Evolutionary conservation across 2,329 filamentous ascomycete species (phyloP).

Genomic region (Orbilia blumenaviensis): DNA sequence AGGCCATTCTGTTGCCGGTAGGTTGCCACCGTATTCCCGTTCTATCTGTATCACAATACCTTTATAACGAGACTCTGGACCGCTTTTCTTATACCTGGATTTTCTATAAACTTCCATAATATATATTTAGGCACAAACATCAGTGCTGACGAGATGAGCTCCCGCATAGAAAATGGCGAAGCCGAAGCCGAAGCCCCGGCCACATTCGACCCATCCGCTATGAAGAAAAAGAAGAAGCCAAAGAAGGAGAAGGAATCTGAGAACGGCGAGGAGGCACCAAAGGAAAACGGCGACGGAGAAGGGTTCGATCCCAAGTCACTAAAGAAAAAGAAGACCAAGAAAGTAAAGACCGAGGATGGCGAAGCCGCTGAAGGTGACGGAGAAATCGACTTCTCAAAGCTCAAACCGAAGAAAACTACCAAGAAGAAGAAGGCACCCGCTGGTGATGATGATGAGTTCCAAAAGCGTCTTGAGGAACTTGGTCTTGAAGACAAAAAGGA

Average conservation of each 20-base stretch:
- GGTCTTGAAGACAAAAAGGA: slow-evolving; percentile 67
- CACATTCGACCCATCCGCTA: slow-evolving; percentile 51
- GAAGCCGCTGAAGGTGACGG: slow-evolving; percentile 77
- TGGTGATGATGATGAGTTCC: slow-evolving; percentile 65
- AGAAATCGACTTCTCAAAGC: slow-evolving; percentile 82
- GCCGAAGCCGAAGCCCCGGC: slow-evolving; percentile 3
- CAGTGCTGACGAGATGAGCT: slow-evolving; percentile 21
- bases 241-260: slow-evolving; percentile 41
- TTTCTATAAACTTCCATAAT: not conserved
- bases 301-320: slow-evolving; percentile 55
- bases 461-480: slow-evolving; percentile 65
- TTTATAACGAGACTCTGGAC: not conserved
- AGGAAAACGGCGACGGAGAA: slow-evolving; percentile 52
- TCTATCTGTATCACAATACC: not conserved
- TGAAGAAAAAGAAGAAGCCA: slow-evolving; percentile 58
- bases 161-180: slow-evolving; percentile 27
- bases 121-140: slow-evolving; percentile 19
- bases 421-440: slow-evolving; percentile 64
- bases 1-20: slow-evolving; percentile 32
- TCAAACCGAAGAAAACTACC: slow-evolving; percentile 68
- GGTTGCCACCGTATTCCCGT: not conserved
- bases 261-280: slow-evolving; percentile 41
- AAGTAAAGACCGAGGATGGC: slow-evolving; percentile 71
- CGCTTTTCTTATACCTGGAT: not conserved
- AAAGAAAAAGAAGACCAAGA: slow-evolving; percentile 56